Evolutionary conservation across 495 filamentous ascomycete genomes (phyloP).

Genomic region (Daldinia decipiens): DNA sequence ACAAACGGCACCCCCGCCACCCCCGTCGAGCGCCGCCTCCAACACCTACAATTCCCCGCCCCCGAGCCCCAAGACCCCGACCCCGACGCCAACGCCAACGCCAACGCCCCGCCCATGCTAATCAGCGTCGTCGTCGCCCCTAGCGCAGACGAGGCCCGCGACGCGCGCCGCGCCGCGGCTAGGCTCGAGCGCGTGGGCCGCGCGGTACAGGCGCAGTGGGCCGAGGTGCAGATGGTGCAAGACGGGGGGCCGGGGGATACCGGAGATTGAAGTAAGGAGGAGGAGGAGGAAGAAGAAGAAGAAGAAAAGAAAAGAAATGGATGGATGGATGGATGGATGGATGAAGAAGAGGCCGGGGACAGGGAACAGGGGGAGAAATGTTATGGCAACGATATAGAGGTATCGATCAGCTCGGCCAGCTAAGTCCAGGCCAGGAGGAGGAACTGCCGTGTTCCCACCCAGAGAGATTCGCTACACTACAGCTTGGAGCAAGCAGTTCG

Average conservation of each 20-base stretch:
- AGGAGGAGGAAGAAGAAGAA: no score
- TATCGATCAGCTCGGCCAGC: not conserved
- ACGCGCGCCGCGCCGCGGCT: slow-evolving; percentile 49
- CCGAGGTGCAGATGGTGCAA: slow-evolving; percentile 20
- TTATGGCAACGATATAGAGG: not conserved
- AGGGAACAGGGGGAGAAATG: not conserved
- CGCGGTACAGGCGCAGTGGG: slow-evolving; percentile 50
- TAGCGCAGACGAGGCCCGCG: slow-evolving; percentile 39
- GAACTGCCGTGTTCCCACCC: not conserved
- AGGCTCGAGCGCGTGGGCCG: slow-evolving; percentile 51
- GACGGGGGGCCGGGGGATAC: not conserved
- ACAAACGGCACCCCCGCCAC: not conserved
- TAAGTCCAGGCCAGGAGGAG: not conserved
- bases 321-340: no score
- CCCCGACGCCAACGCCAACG: slow-evolving; percentile 32
- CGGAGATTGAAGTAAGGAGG: slow-evolving; percentile 35
- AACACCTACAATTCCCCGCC: slow-evolving; percentile 33
- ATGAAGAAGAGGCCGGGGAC: not conserved
- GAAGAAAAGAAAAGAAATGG: no score
- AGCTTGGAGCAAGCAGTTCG: not conserved
- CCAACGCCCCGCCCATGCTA: slow-evolving; percentile 46
- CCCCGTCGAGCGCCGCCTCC: slow-evolving; percentile 26
- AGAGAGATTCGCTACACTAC: not conserved
- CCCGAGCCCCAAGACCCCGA: slow-evolving; percentile 3
- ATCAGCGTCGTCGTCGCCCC: slow-evolving; percentile 50